Percentiles rank a stretch among this genome's conserved stretches.
Conservation (phyloP, 305 asterid genomes). For the Coffea humblotiana region DNA sequence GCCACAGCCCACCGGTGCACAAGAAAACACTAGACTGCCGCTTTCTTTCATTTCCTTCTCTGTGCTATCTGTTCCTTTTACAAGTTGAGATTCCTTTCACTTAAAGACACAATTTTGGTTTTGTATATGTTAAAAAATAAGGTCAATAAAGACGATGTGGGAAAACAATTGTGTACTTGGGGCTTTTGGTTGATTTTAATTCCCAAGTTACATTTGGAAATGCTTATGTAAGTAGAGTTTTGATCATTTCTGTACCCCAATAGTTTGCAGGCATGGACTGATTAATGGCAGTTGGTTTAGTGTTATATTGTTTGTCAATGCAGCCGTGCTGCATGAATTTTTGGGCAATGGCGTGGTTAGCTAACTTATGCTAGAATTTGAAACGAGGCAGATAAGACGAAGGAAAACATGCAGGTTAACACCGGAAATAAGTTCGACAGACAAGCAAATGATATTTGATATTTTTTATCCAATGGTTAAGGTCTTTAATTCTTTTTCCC, state of each 20-base stretch:
- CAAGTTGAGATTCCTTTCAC: neutral
- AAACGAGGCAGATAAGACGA: neutral
- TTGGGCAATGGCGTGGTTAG: neutral
- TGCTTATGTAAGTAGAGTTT: neutral
- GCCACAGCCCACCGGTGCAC: conserved; percentile 27
- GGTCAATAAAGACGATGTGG: neutral
- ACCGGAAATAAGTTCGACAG: neutral
- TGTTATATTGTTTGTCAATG: neutral
- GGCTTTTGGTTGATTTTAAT: neutral
- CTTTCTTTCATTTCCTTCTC: conserved; percentile 23
- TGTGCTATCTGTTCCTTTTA: neutral
- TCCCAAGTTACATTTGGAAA: neutral
- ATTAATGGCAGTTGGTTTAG: neutral
- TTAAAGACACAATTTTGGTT: neutral
- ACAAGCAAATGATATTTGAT: neutral
- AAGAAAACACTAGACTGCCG: conserved; percentile 12
- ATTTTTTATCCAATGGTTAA: neutral
- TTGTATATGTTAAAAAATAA: neutral
- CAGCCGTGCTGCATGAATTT: neutral
- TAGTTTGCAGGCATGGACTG: neutral
- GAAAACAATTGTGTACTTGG: neutral
- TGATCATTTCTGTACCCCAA: neutral
- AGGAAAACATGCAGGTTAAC: neutral
- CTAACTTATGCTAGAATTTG: neutral
- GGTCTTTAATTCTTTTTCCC: no score